Evolutionary conservation across 768 basidiomycete genomes (phyloP).

Genomic region (Tricholomella constricta): DNA sequence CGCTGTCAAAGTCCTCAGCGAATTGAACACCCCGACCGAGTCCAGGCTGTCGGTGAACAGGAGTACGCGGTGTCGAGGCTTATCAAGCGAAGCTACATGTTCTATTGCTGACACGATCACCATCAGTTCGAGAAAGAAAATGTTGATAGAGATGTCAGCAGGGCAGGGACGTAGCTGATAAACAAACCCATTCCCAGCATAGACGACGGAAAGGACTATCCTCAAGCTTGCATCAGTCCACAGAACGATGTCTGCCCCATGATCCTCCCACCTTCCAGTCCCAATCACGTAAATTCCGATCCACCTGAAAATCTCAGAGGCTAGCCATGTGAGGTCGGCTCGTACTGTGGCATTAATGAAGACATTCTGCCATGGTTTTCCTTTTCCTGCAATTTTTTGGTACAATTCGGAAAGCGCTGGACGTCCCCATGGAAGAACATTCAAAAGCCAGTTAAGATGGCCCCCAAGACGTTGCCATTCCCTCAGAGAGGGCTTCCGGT

Average conservation of each 20-base stretch:
- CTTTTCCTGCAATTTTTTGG: constrained; percentile 10
- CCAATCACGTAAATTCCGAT: constrained; percentile 21
- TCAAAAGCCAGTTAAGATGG: constrained; percentile 12
- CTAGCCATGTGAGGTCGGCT: neutral
- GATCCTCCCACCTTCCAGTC: constrained; percentile 4
- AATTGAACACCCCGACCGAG: neutral
- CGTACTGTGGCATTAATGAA: neutral
- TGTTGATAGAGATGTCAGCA: neutral
- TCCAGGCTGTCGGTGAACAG: neutral
- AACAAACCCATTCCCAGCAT: neutral
- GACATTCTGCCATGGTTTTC: too few relatives aligned
- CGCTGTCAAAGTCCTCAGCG: neutral
- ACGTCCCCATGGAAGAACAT: constrained; percentile 24
- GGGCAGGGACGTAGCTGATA: neutral
- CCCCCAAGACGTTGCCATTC: neutral
- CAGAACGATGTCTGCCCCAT: constrained; percentile 2
- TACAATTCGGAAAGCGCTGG: constrained; percentile 19
- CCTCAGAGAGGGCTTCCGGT: neutral
- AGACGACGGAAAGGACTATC: constrained; percentile 2
- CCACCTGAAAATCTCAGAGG: neutral
- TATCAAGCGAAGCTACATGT: neutral
- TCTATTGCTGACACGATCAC: constrained; percentile 1
- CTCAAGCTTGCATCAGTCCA: constrained; percentile 12
- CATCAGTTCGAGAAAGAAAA: neutral
- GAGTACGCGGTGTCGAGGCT: neutral